These are phyloP conservation scores for Paramecium octaurelia DNA, from an alignment of 73 alveolate species.

Conservation along the genomic window DNA sequence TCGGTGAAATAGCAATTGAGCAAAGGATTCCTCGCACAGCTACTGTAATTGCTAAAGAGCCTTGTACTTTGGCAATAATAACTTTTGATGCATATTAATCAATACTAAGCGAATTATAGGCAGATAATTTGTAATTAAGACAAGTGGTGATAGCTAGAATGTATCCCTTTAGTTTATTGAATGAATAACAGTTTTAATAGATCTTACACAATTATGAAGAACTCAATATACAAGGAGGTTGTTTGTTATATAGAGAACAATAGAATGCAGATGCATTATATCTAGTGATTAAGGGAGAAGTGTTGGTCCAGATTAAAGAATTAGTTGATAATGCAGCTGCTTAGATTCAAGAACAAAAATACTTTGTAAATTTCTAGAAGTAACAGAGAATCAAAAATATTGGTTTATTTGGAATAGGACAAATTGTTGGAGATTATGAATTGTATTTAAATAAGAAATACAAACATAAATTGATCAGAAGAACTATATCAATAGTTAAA, in stretches of 20 bases:
- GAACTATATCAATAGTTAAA: not conserved
- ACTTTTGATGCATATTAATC: not conserved
- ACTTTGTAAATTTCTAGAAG: not conserved
- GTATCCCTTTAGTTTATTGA: not conserved
- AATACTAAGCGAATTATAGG: not conserved
- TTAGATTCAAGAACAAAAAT: not conserved
- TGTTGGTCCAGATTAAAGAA: not conserved
- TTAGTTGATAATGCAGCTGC: not conserved
- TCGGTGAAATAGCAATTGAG: slow-evolving; percentile 35
- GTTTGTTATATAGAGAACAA: not conserved
- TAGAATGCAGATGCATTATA: not conserved
- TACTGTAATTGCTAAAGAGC: not conserved
- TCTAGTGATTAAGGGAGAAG: not conserved
- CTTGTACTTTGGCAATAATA: slow-evolving; percentile 14
- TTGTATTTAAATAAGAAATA: not conserved
- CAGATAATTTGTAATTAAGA: not conserved
- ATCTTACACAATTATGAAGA: not conserved
- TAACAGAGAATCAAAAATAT: not conserved
- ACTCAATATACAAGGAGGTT: not conserved
- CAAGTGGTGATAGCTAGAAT: not conserved
- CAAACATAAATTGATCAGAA: not conserved
- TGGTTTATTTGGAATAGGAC: not conserved
- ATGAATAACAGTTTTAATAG: not conserved
- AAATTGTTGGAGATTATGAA: slow-evolving; percentile 41
- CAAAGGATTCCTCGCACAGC: slow-evolving; percentile 16